Evolutionary conservation across 331 rosid genomes (phyloP).

Genomic region (Quercus lobata): DNA sequence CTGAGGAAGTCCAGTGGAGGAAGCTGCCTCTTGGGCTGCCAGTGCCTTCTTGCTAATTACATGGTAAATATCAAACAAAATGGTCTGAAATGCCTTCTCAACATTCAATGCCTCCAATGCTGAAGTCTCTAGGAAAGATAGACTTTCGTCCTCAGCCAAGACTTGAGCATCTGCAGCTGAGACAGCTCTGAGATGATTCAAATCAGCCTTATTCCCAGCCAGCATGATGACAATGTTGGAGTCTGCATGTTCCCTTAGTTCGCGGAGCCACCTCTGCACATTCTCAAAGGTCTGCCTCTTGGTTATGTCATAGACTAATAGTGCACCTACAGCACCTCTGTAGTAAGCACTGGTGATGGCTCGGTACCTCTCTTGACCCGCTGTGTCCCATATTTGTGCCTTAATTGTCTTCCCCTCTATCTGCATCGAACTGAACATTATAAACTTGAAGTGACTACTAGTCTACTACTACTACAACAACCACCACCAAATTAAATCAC

Average conservation of each 20-base stretch:
- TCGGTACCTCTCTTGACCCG: conserved; percentile 95
- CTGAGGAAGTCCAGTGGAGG: conserved; percentile 56
- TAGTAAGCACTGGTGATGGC: conserved; percentile 91
- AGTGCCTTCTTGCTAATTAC: conserved; percentile 81
- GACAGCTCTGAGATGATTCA: conserved; percentile 76
- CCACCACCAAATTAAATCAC: too few relatives aligned
- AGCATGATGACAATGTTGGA: conserved; percentile 87
- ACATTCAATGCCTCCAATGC: conserved; percentile 80
- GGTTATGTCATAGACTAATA: conserved; percentile 80
- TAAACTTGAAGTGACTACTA: not conserved
- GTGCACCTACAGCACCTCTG: conserved; percentile 90
- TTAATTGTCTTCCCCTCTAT: conserved; percentile 93
- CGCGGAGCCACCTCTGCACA: conserved; percentile 84
- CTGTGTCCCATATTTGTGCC: conserved; percentile 99
- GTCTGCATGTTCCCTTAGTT: conserved; percentile 86
- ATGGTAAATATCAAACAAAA: conserved; percentile 78
- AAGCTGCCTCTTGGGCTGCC: conserved; percentile 76
- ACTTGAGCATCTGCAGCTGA: conserved; percentile 63
- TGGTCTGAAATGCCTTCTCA: conserved; percentile 86
- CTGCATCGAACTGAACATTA: conserved; percentile 27
- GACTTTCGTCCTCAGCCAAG: conserved; percentile 72
- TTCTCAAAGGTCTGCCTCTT: conserved; percentile 87
- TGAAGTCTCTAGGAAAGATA: conserved; percentile 84
- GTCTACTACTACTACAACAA: not conserved
- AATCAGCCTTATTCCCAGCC: conserved; percentile 85